These are phyloP conservation scores for Puccinia hordei DNA, from an alignment of 1,284 basidiomycete species.

Conservation along the genomic window DNA sequence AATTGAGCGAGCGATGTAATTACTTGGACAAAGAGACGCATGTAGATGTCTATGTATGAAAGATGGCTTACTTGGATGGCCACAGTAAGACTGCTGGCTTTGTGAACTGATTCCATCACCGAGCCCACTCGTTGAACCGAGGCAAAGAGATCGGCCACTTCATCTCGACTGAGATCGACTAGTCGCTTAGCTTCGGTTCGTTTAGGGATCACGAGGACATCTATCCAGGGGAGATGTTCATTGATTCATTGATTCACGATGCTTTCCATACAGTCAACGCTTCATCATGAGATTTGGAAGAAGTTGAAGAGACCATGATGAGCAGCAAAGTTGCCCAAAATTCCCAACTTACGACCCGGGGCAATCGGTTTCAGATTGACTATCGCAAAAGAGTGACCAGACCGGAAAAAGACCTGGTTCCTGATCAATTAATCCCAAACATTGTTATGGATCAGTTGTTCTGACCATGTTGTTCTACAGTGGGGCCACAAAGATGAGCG, in stretches of 20 bases:
- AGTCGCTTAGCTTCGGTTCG: constrained; percentile 54
- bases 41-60: neutral
- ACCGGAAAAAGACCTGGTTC: constrained; percentile 34
- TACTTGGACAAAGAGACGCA: neutral
- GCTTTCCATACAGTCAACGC: neutral
- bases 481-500: neutral
- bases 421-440: neutral
- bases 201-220: constrained; percentile 56
- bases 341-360: constrained; percentile 54
- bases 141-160: constrained; percentile 55
- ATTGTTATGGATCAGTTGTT: neutral
- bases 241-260: neutral
- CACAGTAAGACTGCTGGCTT: constrained; percentile 56
- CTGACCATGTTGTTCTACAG: neutral
- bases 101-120: constrained; percentile 55
- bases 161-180: constrained; percentile 53
- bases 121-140: constrained; percentile 55
- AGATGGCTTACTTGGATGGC: constrained; percentile 56
- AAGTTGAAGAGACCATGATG: neutral
- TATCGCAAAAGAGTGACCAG: constrained; percentile 49
- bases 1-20: neutral
- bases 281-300: neutral
- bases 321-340: neutral
- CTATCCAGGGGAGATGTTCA: neutral
- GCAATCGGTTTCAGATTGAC: constrained; percentile 59